Conservation (phyloP, 495 filamentous ascomycete species). For the Xylaria flabelliformis region DNA sequence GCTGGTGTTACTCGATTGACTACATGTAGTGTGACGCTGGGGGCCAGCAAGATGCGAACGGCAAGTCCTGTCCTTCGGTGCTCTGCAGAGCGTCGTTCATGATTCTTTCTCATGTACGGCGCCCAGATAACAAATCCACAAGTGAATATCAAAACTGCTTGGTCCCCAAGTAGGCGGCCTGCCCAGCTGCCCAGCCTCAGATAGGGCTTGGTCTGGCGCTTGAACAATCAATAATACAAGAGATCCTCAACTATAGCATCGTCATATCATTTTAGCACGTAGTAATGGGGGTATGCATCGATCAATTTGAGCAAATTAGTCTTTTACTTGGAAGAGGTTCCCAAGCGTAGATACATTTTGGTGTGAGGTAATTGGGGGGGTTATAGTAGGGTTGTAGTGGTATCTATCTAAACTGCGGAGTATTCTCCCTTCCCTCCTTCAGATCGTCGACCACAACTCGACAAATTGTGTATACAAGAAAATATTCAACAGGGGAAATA, state of each 20-base stretch:
- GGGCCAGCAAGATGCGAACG: background rate
- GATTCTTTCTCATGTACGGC: background rate
- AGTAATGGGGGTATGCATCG: background rate
- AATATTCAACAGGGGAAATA: constrained; percentile 10
- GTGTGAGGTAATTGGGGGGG: background rate
- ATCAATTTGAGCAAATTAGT: background rate
- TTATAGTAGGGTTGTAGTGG: background rate
- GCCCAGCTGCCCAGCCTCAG: constrained; percentile 1
- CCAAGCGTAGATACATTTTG: constrained; percentile 15
- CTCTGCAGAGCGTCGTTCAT: background rate
- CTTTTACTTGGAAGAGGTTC: background rate
- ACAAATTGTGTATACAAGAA: constrained; percentile 11
- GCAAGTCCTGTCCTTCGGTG: constrained; percentile 13
- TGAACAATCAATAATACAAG: constrained; percentile 1
- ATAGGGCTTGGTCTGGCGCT: background rate
- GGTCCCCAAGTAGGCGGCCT: background rate
- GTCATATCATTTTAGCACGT: background rate
- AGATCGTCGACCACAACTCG: background rate
- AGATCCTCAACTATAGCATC: background rate
- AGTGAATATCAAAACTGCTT: background rate
- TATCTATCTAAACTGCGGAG: background rate
- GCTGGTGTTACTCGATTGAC: constrained; percentile 14
- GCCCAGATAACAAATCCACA: background rate
- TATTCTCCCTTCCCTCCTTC: background rate
- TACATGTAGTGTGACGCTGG: constrained; percentile 5